A percentile compares a stretch with the other conserved stretches of the same genome.
Evolutionary conservation across 1,284 basidiomycete species (phyloP).

Genomic region (Dichomitus squalens): DNA sequence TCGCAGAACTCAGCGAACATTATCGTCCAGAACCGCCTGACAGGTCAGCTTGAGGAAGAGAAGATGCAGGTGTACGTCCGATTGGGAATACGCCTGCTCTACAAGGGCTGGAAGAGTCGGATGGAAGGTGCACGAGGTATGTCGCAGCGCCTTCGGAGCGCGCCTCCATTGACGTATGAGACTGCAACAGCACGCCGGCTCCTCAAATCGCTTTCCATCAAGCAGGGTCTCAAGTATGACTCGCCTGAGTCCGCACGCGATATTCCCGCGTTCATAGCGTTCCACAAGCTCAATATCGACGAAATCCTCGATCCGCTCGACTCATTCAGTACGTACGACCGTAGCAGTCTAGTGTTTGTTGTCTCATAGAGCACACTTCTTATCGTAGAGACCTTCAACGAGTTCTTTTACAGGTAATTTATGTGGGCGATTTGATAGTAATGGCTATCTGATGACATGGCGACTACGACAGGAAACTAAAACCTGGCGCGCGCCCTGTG

Average conservation of each 20-base stretch:
- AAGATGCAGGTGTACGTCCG: conserved; percentile 98
- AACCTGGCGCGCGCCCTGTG: conserved; percentile 78
- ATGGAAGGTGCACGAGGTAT: conserved; percentile 90
- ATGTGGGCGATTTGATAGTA: conserved; percentile 2
- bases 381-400: conserved; percentile 79
- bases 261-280: conserved; percentile 87
- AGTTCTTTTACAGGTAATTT: conserved; percentile 79
- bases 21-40: conserved; percentile 89
- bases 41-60: conserved; percentile 94
- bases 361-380: background rate
- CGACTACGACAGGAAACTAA: conserved; percentile 75
- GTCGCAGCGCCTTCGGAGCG: background rate
- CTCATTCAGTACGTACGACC: conserved; percentile 69
- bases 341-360: background rate
- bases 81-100: conserved; percentile 88
- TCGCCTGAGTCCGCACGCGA: conserved; percentile 82
- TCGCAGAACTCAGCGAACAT: conserved; percentile 91
- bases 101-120: conserved; percentile 87
- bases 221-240: conserved; percentile 95
- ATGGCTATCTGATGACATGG: conserved; percentile 14
- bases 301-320: conserved; percentile 85
- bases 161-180: background rate
- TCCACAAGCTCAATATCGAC: conserved; percentile 83
- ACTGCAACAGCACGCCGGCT: conserved; percentile 64
- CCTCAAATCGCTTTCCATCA: conserved; percentile 89